Evolutionary conservation across 495 filamentous ascomycete genomes (phyloP).

Genomic region (Hyphodiscus hymeniophilus): DNA sequence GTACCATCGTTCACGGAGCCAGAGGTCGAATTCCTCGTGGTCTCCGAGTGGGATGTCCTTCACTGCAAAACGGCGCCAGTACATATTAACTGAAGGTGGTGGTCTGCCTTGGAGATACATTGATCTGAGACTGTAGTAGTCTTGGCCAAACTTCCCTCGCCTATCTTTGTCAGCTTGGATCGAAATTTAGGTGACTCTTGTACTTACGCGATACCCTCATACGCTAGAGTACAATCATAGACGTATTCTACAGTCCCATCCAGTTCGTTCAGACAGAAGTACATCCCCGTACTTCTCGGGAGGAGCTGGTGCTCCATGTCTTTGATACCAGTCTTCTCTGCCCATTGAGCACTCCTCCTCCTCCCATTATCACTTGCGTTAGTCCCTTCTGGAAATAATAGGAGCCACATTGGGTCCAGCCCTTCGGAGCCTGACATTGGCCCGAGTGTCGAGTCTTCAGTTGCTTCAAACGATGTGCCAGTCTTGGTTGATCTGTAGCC

Average conservation of each 20-base stretch:
- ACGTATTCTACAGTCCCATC: conserved; percentile 65
- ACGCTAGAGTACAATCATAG: conserved; percentile 81
- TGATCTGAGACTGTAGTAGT: conserved; percentile 62
- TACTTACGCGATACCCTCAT: conserved; percentile 71
- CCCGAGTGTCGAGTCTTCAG: conserved; percentile 48
- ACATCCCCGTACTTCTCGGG: conserved; percentile 67
- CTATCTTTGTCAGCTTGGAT: conserved; percentile 28
- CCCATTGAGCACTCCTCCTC: conserved; percentile 55
- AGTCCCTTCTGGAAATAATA: conserved; percentile 80
- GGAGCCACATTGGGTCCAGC: conserved; percentile 75
- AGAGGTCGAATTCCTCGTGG: conserved; percentile 56
- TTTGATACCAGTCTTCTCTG: conserved; percentile 55
- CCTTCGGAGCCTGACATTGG: conserved; percentile 41
- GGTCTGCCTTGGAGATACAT: conserved; percentile 71
- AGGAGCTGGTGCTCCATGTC: conserved; percentile 62
- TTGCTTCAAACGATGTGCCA: conserved; percentile 60
- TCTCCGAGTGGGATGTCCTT: conserved; percentile 59
- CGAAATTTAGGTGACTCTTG: background rate
- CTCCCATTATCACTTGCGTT: conserved; percentile 63
- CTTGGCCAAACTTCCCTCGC: conserved; percentile 62
- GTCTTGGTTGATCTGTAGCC: conserved; percentile 63
- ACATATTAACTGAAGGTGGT: conserved; percentile 78
- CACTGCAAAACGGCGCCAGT: conserved; percentile 68
- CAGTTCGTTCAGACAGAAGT: conserved; percentile 67
- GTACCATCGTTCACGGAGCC: conserved; percentile 67